These are phyloP conservation scores for Solanum aculeatissimum DNA, from an alignment of 305 asterid genomes.

Conservation along the genomic window DNA sequence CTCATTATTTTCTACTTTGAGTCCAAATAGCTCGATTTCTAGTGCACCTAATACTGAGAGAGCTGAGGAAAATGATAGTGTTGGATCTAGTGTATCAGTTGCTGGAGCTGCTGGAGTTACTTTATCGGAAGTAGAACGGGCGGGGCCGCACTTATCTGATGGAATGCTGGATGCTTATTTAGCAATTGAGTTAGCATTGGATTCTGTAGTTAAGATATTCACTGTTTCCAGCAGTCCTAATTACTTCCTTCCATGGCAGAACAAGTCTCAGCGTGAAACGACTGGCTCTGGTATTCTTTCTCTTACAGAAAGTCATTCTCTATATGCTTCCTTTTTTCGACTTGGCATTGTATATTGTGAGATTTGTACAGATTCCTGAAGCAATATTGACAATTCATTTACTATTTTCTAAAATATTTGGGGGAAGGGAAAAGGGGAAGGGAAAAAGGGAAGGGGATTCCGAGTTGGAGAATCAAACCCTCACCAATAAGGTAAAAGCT, in stretches of 20 bases:
- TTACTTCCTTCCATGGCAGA: slow-evolving; percentile 93
- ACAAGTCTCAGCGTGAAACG: slow-evolving; percentile 88
- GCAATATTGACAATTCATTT: background rate
- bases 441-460: background rate
- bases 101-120: background rate
- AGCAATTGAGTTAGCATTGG: slow-evolving; percentile 80
- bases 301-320: background rate
- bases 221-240: slow-evolving; percentile 81
- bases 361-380: background rate
- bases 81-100: background rate
- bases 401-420: background rate
- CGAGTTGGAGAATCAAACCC: background rate
- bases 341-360: background rate
- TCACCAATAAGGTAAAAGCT: background rate
- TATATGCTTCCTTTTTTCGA: background rate
- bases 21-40: background rate
- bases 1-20: background rate
- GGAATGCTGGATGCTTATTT: slow-evolving; percentile 41
- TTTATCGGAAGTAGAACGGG: background rate
- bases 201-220: slow-evolving; percentile 88
- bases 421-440: no score
- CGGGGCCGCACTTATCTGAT: background rate
- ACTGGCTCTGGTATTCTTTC: slow-evolving; percentile 73
- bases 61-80: background rate
- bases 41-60: background rate